Evolutionary conservation across 352 stramenopile species (phyloP), one percentile per base, ranked within the genome.

Genomic region (Pythium monospermum): DNA sequence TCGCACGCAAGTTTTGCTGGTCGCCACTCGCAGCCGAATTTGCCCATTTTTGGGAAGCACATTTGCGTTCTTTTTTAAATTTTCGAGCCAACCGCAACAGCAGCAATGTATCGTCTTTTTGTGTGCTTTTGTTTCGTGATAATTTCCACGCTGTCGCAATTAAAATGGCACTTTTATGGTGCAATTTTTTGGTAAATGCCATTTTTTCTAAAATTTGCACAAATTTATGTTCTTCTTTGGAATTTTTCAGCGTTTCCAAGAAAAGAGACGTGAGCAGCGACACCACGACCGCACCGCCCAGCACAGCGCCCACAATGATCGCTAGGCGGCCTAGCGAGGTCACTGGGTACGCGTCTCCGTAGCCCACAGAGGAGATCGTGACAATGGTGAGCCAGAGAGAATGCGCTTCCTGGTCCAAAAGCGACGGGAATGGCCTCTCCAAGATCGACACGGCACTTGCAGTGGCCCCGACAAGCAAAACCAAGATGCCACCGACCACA

Each of bases 191-290:
- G 21, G 82, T 55, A 62, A 63, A 83, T 18, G 59, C 61, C 21
- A 82, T 57, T 0, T 41, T 57, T 42, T 83, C 73, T 35, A 87
- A 61, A 2, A 68, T 51, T 21, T 55, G 59, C 5, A 87, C 46
- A 30, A 84, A 70, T 4, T 53, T 59, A 40, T 83, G 62, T 35
- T 87, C 76, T 39, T 68, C 59, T 23, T 74, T 82, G 6, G 76
- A 84, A 0, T 73, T 73, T 33, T 80, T 83, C n/a, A 87, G 49
- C 1, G 63, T 69, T 6, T 79, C 66, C 1, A 87, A 67, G 50
- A 87, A 85, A 18, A 82, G 66, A 13, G 73, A 83, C 19, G 64
- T 83, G 55, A 87, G 72, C n/a, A 87, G 56, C 25, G 76, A 83
- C 11, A 82, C 51, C 19, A 87, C 67, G 6, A 74, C 43, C 26